Evolutionary conservation across 495 filamentous ascomycete species (phyloP).

Genomic region (Cudoniella acicularis): DNA sequence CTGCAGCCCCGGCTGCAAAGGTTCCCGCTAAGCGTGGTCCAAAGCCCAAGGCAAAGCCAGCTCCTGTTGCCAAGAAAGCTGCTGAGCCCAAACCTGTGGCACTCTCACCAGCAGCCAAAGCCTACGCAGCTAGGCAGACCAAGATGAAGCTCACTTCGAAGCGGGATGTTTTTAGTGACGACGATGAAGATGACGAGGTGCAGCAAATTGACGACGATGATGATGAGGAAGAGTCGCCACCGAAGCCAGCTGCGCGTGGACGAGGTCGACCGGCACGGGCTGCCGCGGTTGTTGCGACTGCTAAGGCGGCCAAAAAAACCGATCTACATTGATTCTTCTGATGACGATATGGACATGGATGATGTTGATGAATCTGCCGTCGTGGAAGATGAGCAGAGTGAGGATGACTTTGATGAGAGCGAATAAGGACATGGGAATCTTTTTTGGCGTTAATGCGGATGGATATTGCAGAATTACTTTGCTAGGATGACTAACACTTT

Average conservation of each 20-base stretch:
- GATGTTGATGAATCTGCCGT: conserved; percentile 36
- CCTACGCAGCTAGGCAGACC: conserved; percentile 70
- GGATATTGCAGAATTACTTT: background rate
- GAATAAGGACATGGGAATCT: conserved; percentile 10
- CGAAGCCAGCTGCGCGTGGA: conserved; percentile 30
- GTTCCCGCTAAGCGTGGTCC: conserved; percentile 2
- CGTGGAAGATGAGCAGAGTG: conserved; percentile 32
- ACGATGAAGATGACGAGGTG: conserved; percentile 39
- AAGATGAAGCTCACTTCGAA: conserved; percentile 35
- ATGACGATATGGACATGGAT: conserved; percentile 38
- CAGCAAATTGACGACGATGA: conserved; percentile 17
- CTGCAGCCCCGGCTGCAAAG: conserved; percentile 25
- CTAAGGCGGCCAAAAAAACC: conserved; percentile 33
- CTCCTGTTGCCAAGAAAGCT: conserved; percentile 18
- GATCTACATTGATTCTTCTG: conserved; percentile 23
- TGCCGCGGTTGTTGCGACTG: conserved; percentile 24
- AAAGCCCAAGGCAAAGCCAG: conserved; percentile 30
- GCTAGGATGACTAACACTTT: background rate
- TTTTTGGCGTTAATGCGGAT: background rate
- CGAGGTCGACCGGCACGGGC: conserved; percentile 43
- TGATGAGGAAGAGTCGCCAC: conserved; percentile 34
- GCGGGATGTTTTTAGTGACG: conserved; percentile 38
- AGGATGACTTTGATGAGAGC: conserved; percentile 27
- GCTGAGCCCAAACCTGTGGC: conserved; percentile 42
- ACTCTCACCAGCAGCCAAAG: conserved; percentile 76